Conservation (phyloP, 208 protist species). For the Trypanosoma lewisi region DNA sequence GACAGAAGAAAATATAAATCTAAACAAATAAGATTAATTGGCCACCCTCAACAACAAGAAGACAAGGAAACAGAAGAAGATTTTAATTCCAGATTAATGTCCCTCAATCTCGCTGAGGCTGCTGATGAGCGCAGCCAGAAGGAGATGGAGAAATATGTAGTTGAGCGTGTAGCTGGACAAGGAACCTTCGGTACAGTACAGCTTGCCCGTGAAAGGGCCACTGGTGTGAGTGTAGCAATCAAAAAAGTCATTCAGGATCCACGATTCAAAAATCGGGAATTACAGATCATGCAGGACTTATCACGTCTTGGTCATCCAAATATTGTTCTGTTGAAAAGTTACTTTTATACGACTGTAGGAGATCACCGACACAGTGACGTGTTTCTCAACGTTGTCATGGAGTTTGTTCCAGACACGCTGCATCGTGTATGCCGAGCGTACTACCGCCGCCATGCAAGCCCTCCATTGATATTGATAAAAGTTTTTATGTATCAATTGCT, state of each 20-base stretch:
- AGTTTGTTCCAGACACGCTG: conserved; percentile 99
- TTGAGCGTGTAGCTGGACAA: conserved; percentile 93
- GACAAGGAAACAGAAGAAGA: conserved; percentile 18
- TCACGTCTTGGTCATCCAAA: conserved; percentile 90
- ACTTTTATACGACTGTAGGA: conserved; percentile 95
- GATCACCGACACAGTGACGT: conserved; percentile 94
- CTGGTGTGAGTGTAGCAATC: conserved; percentile 70
- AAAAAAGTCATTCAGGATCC: conserved; percentile 96
- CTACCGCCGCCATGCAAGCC: conserved; percentile 79
- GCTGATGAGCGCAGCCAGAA: conserved; percentile 63
- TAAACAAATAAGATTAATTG: no score
- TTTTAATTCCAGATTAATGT: conserved; percentile 34
- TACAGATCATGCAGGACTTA: conserved; percentile 92
- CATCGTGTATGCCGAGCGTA: conserved; percentile 95
- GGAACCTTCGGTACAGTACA: conserved; percentile 97
- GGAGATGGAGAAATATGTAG: conserved; percentile 88
- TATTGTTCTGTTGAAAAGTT: conserved; percentile 94
- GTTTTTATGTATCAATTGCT: conserved; percentile 87
- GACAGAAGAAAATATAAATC: background rate
- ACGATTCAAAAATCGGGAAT: conserved; percentile 97
- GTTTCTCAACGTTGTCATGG: conserved; percentile 99
- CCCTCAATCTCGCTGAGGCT: conserved; percentile 56
- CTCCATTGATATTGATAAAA: conserved; percentile 77
- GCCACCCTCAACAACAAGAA: background rate
- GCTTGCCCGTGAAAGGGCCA: conserved; percentile 80